Evolutionary conservation across 169 alveolate genomes (phyloP), one percentile per base, ranked within the genome.

Genomic region (Plasmodium malariae): DNA sequence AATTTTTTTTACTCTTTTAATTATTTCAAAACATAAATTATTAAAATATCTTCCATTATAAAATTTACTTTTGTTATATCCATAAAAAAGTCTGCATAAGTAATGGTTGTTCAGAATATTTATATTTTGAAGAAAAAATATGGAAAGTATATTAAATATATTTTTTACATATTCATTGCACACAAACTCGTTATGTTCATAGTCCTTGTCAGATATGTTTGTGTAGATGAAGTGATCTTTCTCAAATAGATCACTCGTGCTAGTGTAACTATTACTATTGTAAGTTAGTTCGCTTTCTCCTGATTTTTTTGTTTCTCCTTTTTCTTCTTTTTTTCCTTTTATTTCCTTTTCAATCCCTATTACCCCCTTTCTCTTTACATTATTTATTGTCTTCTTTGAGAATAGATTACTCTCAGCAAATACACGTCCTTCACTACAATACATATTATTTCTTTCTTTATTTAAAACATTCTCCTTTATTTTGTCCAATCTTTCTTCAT

Each of bases 1-100:
- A 37, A 80, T 80, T 80, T 80, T 80, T 80, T 80, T 80, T 80
- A 80, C 49, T 32, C 90, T 80, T 80, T 80, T 80, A 55, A 80
- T 80, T 49, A 80, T 80, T 57, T 80, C 85, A 67, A 80, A 80
- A 80, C 90, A 65, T 80, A 80, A 60, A 60, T 80, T 80, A 19
- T 80, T 63, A 30, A 80, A 68, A 80, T 80, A 80, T 63, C 90
- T 67, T 57, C 67, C 85, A 80, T 67, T 80, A 30, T 32, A 54
- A 67, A 80, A 80, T 80, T 80, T 80, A 30, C 90, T 80, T 49
- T 80, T 80, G 28, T 80, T 80, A 48, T 80, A 80, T 67, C 90
- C 90, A 57, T 80, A 80, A 80, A 80, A 80, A 65, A 80, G 30
- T 12, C 90, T 68, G 30, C 90, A 80, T 69, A 80, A 80, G 67